Conservation (phyloP, 2,329 filamentous ascomycete species). For the Fusarium mundagurra region DNA sequence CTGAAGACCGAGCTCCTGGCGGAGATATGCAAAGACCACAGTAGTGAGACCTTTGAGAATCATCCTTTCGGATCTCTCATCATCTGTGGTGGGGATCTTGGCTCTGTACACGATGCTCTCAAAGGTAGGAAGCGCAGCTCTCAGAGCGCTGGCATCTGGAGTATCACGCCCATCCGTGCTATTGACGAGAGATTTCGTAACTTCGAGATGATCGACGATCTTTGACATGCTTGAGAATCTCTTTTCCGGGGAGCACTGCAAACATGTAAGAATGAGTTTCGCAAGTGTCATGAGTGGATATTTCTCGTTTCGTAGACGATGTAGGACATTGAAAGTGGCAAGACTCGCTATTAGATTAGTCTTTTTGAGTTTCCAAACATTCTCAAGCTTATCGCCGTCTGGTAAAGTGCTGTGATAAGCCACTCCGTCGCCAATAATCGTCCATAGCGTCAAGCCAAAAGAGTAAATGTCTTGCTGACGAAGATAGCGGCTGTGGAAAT, state of each 20-base stretch:
- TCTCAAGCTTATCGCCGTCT: background rate
- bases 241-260: background rate
- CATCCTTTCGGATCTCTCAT: background rate
- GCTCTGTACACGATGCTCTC: background rate
- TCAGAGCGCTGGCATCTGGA: background rate
- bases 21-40: background rate
- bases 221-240: background rate
- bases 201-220: background rate
- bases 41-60: background rate
- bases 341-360: background rate
- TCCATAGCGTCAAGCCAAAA: background rate
- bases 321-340: background rate
- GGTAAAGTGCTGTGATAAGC: background rate
- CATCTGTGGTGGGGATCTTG: background rate
- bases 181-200: background rate
- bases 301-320: background rate
- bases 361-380: background rate
- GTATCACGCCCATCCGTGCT: background rate
- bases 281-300: background rate
- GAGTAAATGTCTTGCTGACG: slow-evolving; percentile 1
- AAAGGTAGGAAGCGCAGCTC: background rate
- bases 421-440: background rate
- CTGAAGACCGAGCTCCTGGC: background rate
- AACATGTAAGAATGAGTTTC: background rate
- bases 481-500: background rate